These are phyloP conservation scores for Nemania serpens DNA, from an alignment of 2,329 filamentous ascomycete species.

Conservation along the genomic window DNA sequence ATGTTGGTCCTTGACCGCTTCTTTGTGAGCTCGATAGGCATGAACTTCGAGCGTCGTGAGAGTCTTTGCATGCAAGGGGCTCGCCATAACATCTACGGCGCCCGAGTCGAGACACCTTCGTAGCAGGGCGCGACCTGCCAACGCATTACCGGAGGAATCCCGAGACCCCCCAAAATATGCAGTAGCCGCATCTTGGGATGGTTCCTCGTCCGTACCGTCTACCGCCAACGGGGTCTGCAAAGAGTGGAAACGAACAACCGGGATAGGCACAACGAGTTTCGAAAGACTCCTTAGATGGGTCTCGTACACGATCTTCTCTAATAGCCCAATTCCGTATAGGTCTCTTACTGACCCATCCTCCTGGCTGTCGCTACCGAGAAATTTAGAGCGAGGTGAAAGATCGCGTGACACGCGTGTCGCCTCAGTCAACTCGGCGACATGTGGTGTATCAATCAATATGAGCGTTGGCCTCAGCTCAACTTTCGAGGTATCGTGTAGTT, in stretches of 20 bases:
- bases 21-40: conserved; percentile 80
- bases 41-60: conserved; percentile 79
- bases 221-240: conserved; percentile 39
- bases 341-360: conserved; percentile 52
- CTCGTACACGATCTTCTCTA: conserved; percentile 63
- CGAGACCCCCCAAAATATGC: conserved; percentile 34
- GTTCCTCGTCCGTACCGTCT: conserved; percentile 39
- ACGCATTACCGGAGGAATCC: conserved; percentile 40
- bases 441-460: conserved; percentile 61
- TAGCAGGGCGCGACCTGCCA: conserved; percentile 54
- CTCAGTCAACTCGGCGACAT: conserved; percentile 52
- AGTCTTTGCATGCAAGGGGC: conserved; percentile 74
- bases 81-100: conserved; percentile 82
- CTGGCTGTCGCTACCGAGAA: conserved; percentile 43
- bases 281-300: conserved; percentile 60
- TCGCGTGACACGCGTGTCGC: conserved; percentile 45
- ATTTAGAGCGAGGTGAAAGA: conserved; percentile 51
- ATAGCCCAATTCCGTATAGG: conserved; percentile 58
- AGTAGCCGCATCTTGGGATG: conserved; percentile 30
- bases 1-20: conserved; percentile 73
- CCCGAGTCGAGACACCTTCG: conserved; percentile 82
- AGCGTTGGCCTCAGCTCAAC: conserved; percentile 60
- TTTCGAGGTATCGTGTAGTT: conserved; percentile 58
- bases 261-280: conserved; percentile 61
- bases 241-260: conserved; percentile 52